These are phyloP conservation scores for Globisporangium polare DNA, from an alignment of 352 stramenopile genomes.

Conservation along the genomic window DNA sequence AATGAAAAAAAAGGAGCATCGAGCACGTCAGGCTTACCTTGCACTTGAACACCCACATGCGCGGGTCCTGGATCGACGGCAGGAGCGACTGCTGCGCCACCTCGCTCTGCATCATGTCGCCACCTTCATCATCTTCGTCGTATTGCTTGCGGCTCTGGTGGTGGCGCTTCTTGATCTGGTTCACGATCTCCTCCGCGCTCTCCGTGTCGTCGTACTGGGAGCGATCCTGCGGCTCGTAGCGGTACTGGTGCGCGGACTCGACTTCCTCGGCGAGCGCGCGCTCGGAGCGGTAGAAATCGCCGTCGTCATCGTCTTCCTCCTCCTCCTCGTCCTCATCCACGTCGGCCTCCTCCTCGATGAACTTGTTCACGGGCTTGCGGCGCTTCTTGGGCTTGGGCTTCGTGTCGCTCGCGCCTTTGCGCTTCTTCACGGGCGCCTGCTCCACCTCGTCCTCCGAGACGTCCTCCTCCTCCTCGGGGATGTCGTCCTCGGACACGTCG, in stretches of 20 bases:
- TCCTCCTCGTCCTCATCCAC: slow-evolving; percentile 87
- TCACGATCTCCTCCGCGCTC: slow-evolving; percentile 82
- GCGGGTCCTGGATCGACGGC: slow-evolving; percentile 85
- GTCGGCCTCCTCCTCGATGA: slow-evolving; percentile 87
- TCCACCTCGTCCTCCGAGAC: slow-evolving; percentile 37
- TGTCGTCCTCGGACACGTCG: slow-evolving; percentile 54
- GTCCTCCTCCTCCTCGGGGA: slow-evolving; percentile 65
- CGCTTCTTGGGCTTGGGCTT: slow-evolving; percentile 85
- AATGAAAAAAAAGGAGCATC: neutral
- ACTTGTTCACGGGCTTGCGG: slow-evolving; percentile 83
- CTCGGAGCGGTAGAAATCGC: slow-evolving; percentile 75
- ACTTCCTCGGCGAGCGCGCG: slow-evolving; percentile 75
- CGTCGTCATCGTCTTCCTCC: slow-evolving; percentile 78
- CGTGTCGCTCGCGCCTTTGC: slow-evolving; percentile 45
- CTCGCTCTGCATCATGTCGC: slow-evolving; percentile 80
- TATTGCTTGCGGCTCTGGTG: slow-evolving; percentile 83
- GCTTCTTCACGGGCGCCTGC: slow-evolving; percentile 65
- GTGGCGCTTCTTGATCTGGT: slow-evolving; percentile 86
- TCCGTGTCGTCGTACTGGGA: slow-evolving; percentile 74
- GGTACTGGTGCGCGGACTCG: slow-evolving; percentile 54
- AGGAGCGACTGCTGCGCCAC: slow-evolving; percentile 86
- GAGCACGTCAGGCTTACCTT: slow-evolving; percentile 38
- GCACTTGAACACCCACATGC: slow-evolving; percentile 91
- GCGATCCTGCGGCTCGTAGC: slow-evolving; percentile 76
- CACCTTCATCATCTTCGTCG: slow-evolving; percentile 80